These are phyloP conservation scores for Paracoccidioides lutzii DNA, from an alignment of 2,329 filamentous ascomycete genomes.

Conservation along the genomic window DNA sequence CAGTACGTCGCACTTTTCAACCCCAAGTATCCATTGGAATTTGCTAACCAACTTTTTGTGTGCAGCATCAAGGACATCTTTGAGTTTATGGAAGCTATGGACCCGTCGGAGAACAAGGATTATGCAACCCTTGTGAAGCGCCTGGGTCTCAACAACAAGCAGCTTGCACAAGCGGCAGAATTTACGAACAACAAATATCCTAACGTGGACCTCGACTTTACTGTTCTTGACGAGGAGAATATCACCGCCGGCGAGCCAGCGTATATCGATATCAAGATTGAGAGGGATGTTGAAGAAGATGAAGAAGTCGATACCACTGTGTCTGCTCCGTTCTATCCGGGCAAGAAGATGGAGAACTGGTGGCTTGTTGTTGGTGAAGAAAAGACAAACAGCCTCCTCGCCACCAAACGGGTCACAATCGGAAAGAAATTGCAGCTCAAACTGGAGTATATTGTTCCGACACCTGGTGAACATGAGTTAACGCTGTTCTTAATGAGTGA, in stretches of 20 bases:
- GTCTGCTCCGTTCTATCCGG: conserved; percentile 89
- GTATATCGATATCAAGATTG: conserved; percentile 71
- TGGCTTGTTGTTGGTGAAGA: conserved; percentile 96
- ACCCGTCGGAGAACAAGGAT: conserved; percentile 78
- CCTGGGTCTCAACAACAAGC: conserved; percentile 64
- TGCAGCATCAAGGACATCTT: conserved; percentile 78
- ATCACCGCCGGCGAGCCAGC: conserved; percentile 70
- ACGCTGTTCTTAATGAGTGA: conserved; percentile 95
- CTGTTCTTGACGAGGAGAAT: conserved; percentile 66
- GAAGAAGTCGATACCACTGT: conserved; percentile 70
- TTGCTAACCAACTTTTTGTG: conserved; percentile 11
- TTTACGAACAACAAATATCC: conserved; percentile 97
- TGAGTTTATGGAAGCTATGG: conserved; percentile 98
- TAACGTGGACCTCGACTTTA: conserved; percentile 81
- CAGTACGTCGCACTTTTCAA: conserved; percentile 41
- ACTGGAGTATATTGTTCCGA: conserved; percentile 80
- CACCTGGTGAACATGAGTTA: conserved; percentile 71
- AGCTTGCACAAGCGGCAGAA: conserved; percentile 76
- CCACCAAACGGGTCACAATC: conserved; percentile 89
- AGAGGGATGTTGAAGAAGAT: conserved; percentile 64
- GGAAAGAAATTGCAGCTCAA: conserved; percentile 62
- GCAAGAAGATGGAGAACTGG: conserved; percentile 92
- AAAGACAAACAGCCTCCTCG: conserved; percentile 70
- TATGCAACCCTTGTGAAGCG: conserved; percentile 65
- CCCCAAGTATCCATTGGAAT: conserved; percentile 13